These are phyloP conservation scores for Syncephalastrum sp. DNA, from an alignment of 371 early-diverging fungal species.

Conservation along the genomic window DNA sequence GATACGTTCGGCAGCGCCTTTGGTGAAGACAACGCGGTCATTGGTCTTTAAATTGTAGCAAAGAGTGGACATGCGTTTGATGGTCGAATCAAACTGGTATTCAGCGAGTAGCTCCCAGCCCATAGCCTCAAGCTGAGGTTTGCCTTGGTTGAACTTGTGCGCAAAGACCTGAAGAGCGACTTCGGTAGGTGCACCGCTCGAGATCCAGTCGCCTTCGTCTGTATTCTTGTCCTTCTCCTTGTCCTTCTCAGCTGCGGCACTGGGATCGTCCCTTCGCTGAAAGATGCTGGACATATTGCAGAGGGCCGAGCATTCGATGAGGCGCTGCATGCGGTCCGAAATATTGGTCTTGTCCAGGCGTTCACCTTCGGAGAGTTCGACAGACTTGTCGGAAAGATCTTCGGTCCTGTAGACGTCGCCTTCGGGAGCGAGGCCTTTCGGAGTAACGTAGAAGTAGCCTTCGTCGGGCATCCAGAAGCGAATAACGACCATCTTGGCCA, in stretches of 20 bases:
- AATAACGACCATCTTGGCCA: conserved; percentile 38
- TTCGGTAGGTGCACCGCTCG: conserved; percentile 37
- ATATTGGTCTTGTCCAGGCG: conserved; percentile 17
- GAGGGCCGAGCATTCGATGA: conserved; percentile 47
- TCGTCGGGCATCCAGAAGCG: conserved; percentile 65
- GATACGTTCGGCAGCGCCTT: conserved; percentile 66
- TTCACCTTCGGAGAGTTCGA: background rate
- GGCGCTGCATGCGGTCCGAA: conserved; percentile 5
- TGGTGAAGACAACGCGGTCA: conserved; percentile 53
- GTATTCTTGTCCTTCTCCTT: conserved; percentile 35
- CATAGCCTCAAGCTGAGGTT: conserved; percentile 41
- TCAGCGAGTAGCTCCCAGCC: conserved; percentile 69
- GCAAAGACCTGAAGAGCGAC: conserved; percentile 72
- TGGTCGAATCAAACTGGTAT: conserved; percentile 70
- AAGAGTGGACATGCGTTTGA: conserved; percentile 74
- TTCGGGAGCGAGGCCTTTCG: conserved; percentile 61
- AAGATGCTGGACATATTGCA: conserved; percentile 60
- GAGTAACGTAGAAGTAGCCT: conserved; percentile 58
- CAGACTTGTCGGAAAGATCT: conserved; percentile 4
- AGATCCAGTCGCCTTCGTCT: conserved; percentile 17
- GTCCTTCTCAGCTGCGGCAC: conserved; percentile 30
- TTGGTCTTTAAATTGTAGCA: conserved; percentile 31
- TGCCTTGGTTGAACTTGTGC: conserved; percentile 60
- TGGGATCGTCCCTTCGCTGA: conserved; percentile 12
- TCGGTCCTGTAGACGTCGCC: conserved; percentile 51